A percentile compares a stretch with the other conserved stretches of the same genome.
Conservation (phyloP, 306 rosid species). For the Spatholobus suberectus region DNA sequence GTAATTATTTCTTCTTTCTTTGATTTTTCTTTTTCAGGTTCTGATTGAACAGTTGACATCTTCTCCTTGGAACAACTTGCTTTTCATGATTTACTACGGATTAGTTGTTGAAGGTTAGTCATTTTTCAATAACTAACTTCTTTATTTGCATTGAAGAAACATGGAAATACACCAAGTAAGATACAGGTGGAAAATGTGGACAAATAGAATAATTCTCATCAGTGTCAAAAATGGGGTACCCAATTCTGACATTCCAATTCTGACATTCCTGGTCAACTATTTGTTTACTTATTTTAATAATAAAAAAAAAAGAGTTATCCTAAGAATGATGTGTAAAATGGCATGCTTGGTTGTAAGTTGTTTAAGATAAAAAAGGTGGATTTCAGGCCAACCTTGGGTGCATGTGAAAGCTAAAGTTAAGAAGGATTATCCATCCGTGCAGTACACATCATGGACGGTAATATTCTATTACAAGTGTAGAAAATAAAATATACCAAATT, state of each 20-base stretch:
- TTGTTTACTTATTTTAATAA: slow-evolving; percentile 5
- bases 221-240: slow-evolving; percentile 30
- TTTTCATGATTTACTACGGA: slow-evolving; percentile 90
- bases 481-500: background rate
- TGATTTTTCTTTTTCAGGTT: slow-evolving; percentile 62
- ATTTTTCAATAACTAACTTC: slow-evolving; percentile 28
- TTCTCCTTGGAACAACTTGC: slow-evolving; percentile 89
- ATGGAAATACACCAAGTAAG: slow-evolving; percentile 22
- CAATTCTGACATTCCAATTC: too few relatives aligned
- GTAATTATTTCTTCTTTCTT: background rate
- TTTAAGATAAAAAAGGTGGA: slow-evolving; percentile 37
- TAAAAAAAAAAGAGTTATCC: background rate
- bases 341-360: slow-evolving; percentile 7
- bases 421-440: slow-evolving; percentile 87
- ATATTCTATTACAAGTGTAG: slow-evolving; percentile 32
- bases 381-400: slow-evolving; percentile 83
- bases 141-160: slow-evolving; percentile 31
- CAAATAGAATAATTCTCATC: slow-evolving; percentile 22
- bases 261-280: slow-evolving; percentile 33
- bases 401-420: slow-evolving; percentile 84
- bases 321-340: slow-evolving; percentile 14
- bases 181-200: slow-evolving; percentile 28
- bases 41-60: slow-evolving; percentile 82
- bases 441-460: slow-evolving; percentile 92
- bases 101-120: slow-evolving; percentile 78